phyloP scores from a whole-genome alignment of 2,329 filamentous ascomycete genomes.

The Fusarium sp. region DNA sequence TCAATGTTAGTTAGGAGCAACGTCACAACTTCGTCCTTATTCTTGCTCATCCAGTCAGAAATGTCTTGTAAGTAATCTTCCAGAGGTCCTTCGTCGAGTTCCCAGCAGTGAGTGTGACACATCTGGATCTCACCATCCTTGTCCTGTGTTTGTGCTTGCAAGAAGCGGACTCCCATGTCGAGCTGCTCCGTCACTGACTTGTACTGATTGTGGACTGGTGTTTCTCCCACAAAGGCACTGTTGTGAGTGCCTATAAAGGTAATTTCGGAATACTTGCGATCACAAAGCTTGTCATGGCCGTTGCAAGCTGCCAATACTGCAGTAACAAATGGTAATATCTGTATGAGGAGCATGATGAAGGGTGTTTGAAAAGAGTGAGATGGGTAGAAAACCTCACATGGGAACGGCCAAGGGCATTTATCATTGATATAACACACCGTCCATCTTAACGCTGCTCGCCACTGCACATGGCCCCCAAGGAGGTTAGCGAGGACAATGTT shows the following conservation, averaged over 20 bases:
- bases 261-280: constrained; percentile 68
- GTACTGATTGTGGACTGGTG: constrained; percentile 69
- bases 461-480: background rate
- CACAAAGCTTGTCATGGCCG: constrained; percentile 66
- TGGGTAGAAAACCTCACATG: background rate
- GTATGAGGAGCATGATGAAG: constrained; percentile 30
- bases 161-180: constrained; percentile 70
- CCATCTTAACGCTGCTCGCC: background rate
- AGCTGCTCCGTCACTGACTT: constrained; percentile 69
- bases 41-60: constrained; percentile 68
- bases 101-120: constrained; percentile 73
- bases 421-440: background rate
- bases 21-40: constrained; percentile 72
- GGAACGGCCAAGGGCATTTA: background rate
- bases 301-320: constrained; percentile 61
- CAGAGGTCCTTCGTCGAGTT: constrained; percentile 70
- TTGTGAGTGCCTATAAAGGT: constrained; percentile 75
- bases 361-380: background rate
- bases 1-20: constrained; percentile 74
- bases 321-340: constrained; percentile 27
- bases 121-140: constrained; percentile 64
- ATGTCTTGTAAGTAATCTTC: constrained; percentile 66
- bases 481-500: constrained; percentile 4
- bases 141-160: constrained; percentile 73
- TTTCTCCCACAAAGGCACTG: constrained; percentile 70